Evolutionary conservation across 2,329 filamentous ascomycete genomes (phyloP), one percentile per base, ranked within the genome.

Genomic region (Colletotrichum neosansevieriae): DNA sequence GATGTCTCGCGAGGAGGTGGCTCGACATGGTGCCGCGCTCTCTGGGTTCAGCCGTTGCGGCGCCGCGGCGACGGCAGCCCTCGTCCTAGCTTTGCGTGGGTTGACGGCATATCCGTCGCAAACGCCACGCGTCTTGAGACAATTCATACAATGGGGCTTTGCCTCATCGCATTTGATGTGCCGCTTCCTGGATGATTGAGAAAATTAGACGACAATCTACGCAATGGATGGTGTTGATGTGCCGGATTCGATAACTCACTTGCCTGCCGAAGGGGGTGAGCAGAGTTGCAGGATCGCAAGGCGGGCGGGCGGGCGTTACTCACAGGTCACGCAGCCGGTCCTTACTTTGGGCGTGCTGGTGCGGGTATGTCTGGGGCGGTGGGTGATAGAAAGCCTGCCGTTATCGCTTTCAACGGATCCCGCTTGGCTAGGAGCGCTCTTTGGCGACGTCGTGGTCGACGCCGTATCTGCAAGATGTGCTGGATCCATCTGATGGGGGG

Each of bases 91-190:
- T 38, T 71, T 71, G 3, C 70, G 51, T 6, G 67, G 68, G 11
- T 71, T 70, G 21, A 63, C 61, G 0, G 44, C 57, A 19, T 71
- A 71, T 17, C 70, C 70, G 29, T 71, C 70, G n/a, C 70, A 71
- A 38, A 69, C 44, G 15, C 70, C 70, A 15, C 68, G 63, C 17
- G 63, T 65, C n/a, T 58, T 70, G 36, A 71, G 72, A 59, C 80
- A 82, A 60, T 82, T 82, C 54, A 79, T 76, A 64, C 80, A 82
- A 6, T 79, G 75, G 13, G 80, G 80, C 56, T 79, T 79, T 32
- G 78, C 78, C 68, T 82, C 80, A 65, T 82, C 80, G 64, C 80
- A 82, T 71, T 82, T 82, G 51, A 82, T 78, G 71, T 82, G 80
- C 24, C 80, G 79, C 67, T 70, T 71, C 29, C 67, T 69, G 32